These are phyloP conservation scores for Byssothecium circinans DNA, from an alignment of 2,329 filamentous ascomycete species.

Conservation along the genomic window DNA sequence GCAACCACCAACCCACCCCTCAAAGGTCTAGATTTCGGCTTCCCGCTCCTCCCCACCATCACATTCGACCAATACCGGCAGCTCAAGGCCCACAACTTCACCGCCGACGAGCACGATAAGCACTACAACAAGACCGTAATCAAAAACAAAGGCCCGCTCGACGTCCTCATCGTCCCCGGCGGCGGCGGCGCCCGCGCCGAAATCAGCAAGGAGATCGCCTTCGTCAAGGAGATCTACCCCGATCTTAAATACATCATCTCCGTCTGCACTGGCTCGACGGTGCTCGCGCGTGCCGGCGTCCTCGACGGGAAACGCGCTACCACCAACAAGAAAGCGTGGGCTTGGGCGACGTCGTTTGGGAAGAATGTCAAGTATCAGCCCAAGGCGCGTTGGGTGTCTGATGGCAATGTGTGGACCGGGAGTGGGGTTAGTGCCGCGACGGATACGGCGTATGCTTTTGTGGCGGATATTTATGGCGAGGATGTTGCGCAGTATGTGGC, in stretches of 20 bases:
- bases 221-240: constrained; percentile 12
- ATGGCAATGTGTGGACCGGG: constrained; percentile 66
- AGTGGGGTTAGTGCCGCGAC: constrained; percentile 64
- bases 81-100: constrained; percentile 42
- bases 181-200: constrained; percentile 50
- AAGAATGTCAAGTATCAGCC: constrained; percentile 60
- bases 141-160: constrained; percentile 40
- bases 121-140: not conserved
- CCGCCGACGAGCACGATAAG: not conserved
- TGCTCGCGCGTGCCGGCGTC: constrained; percentile 60
- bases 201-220: constrained; percentile 10
- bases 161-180: constrained; percentile 65
- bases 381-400: constrained; percentile 63
- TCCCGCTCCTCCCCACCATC: constrained; percentile 47
- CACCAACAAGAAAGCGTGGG: constrained; percentile 62
- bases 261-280: constrained; percentile 63
- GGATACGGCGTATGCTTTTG: constrained; percentile 59
- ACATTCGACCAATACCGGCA: constrained; percentile 47
- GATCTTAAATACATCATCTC: constrained; percentile 56
- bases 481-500: constrained; percentile 51
- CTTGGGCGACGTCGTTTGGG: constrained; percentile 46
- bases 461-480: constrained; percentile 55
- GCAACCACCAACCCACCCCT: constrained; percentile 18
- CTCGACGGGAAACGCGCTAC: constrained; percentile 62
- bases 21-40: constrained; percentile 21